phyloP scores from a whole-genome alignment of 2,329 filamentous ascomycete genomes.

The Cephalotrichum gorgonifer region DNA sequence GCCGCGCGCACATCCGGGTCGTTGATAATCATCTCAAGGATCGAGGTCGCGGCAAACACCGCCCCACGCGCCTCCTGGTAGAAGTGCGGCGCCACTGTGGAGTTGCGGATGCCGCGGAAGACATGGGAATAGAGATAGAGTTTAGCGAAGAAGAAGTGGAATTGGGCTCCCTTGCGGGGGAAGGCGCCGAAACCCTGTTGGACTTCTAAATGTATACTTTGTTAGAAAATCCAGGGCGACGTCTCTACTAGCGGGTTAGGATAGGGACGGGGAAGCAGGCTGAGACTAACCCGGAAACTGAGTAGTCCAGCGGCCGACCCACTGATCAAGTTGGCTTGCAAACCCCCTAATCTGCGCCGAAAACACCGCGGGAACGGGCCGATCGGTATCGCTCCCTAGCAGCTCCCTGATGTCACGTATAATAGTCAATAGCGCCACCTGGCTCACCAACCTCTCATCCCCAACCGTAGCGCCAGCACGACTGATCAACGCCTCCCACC shows the following conservation, averaged over 20 bases:
- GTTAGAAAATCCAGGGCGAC: too few relatives aligned
- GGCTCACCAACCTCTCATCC: slow-evolving; percentile 46
- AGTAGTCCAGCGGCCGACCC: slow-evolving; percentile 23
- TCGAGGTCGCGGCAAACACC: slow-evolving; percentile 27
- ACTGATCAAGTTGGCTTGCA: slow-evolving; percentile 23
- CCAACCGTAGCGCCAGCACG: slow-evolving; percentile 38
- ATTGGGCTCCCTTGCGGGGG: slow-evolving; percentile 25
- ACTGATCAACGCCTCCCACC: slow-evolving; percentile 45
- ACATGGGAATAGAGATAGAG: slow-evolving; percentile 30
- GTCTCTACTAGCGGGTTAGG: too few relatives aligned
- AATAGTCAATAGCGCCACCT: slow-evolving; percentile 48
- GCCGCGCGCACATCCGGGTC: slow-evolving; percentile 29
- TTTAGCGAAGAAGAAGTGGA: slow-evolving; percentile 31
- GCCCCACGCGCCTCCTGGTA: slow-evolving; percentile 21
- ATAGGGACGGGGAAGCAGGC: background rate
- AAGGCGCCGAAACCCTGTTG: slow-evolving; percentile 20
- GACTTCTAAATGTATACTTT: background rate
- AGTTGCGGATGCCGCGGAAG: slow-evolving; percentile 24
- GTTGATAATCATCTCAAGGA: slow-evolving; percentile 30
- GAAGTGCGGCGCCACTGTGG: slow-evolving; percentile 22
- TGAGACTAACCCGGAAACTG: slow-evolving; percentile 15
- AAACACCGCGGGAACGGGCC: slow-evolving; percentile 38
- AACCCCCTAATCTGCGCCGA: slow-evolving; percentile 31
- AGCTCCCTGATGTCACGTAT: slow-evolving; percentile 41
- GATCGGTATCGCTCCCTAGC: slow-evolving; percentile 44